Evolutionary conservation across 371 early-diverging fungal genomes (phyloP).

Genomic region (Mucor circinelloides): DNA sequence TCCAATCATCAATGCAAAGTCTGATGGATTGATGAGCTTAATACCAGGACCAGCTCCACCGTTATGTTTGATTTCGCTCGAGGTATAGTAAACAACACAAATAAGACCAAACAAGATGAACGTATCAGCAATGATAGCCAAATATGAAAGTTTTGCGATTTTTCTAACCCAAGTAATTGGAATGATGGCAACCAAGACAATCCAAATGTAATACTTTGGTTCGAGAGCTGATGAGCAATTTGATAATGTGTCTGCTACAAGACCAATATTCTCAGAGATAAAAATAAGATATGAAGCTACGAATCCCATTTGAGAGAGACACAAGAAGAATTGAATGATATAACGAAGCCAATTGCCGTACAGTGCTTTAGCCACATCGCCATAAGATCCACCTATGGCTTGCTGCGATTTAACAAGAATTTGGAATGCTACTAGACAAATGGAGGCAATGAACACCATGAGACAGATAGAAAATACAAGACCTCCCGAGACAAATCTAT

Average conservation of each 20-base stretch:
- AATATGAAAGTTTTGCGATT: constrained; percentile 72
- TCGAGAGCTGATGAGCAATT: constrained; percentile 57
- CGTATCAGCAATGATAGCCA: constrained; percentile 77
- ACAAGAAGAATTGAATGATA: constrained; percentile 68
- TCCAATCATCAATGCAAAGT: constrained; percentile 78
- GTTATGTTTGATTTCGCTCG: constrained; percentile 52
- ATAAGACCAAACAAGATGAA: constrained; percentile 78
- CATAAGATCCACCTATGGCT: constrained; percentile 71
- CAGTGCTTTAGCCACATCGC: constrained; percentile 72
- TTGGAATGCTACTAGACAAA: constrained; percentile 41
- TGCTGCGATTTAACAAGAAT: constrained; percentile 37
- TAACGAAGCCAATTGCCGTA: constrained; percentile 70
- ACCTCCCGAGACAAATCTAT: constrained; percentile 52
- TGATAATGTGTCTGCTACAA: constrained; percentile 62
- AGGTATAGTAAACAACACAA: constrained; percentile 69
- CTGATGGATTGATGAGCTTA: constrained; percentile 44
- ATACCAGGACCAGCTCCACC: constrained; percentile 54
- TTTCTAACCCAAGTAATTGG: constrained; percentile 81
- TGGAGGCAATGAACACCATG: constrained; percentile 32
- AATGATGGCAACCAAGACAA: constrained; percentile 71
- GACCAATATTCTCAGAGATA: constrained; percentile 78
- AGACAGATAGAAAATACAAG: constrained; percentile 39
- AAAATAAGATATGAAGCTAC: constrained; percentile 85
- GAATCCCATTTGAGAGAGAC: constrained; percentile 81
- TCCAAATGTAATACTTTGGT: constrained; percentile 64